phyloP scores from a whole-genome alignment of 306 rosid species.

The Malus domestica region DNA sequence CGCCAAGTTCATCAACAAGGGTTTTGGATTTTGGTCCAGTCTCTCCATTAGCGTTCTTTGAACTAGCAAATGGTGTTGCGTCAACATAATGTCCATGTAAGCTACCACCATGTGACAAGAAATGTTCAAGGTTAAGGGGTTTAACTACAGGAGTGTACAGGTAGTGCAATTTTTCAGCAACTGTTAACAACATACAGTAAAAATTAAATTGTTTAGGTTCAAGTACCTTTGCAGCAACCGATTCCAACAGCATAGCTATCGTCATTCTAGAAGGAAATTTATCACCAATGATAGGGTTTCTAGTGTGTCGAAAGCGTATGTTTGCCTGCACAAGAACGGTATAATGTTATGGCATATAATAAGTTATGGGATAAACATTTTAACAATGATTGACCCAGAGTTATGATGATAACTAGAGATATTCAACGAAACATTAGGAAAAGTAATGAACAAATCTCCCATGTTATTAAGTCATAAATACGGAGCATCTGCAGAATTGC shows the following conservation, averaged over 20 bases:
- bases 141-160: background rate
- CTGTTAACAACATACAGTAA: background rate
- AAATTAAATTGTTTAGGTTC: background rate
- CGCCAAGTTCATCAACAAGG: slow-evolving; percentile 87
- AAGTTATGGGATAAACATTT: background rate
- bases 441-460: too few relatives aligned
- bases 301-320: slow-evolving; percentile 86
- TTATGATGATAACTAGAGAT: too few relatives aligned
- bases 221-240: slow-evolving; percentile 91
- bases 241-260: slow-evolving; percentile 96
- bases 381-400: background rate
- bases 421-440: too few relatives aligned
- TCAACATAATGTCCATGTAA: slow-evolving; percentile 65
- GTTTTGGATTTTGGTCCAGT: slow-evolving; percentile 35
- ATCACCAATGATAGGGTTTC: slow-evolving; percentile 91
- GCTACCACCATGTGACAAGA: slow-evolving; percentile 52
- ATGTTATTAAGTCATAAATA: too few relatives aligned
- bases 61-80: slow-evolving; percentile 78
- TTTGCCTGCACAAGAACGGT: slow-evolving; percentile 39
- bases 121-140: too few relatives aligned
- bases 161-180: background rate
- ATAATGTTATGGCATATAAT: background rate
- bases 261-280: slow-evolving; percentile 99
- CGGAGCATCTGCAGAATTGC: too few relatives aligned
- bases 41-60: slow-evolving; percentile 33